These are phyloP conservation scores for Yamadazyma jaroonii DNA, from an alignment of 1,139 yeast species.

Conservation along the genomic window DNA sequence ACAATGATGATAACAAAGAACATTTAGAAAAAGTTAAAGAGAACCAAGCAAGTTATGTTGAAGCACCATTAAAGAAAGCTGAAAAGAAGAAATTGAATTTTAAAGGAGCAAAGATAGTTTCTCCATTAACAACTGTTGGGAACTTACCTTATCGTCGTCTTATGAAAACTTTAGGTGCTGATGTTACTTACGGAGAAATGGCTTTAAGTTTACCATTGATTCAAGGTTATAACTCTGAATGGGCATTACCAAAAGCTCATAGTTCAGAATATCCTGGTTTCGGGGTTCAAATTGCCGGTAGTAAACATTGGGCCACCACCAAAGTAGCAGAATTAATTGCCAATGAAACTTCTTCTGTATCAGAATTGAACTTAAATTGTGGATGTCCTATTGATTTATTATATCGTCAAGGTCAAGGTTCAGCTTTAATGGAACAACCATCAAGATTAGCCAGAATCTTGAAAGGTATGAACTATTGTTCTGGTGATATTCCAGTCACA, in stretches of 20 bases:
- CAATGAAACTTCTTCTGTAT: conserved; percentile 50
- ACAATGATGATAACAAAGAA: conserved; percentile 37
- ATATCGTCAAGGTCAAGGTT: conserved; percentile 92
- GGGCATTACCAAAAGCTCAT: conserved; percentile 97
- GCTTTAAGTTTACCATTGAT: conserved; percentile 82
- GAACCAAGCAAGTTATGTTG: conserved; percentile 50
- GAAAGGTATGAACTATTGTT: conserved; percentile 83
- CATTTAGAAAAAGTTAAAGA: conserved; percentile 27
- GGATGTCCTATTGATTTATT: conserved; percentile 97
- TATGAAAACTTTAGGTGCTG: conserved; percentile 90
- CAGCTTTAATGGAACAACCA: conserved; percentile 89
- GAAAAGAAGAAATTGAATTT: conserved; percentile 79
- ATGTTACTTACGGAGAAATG: conserved; percentile 93
- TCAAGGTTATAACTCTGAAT: conserved; percentile 89
- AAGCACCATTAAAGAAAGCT: conserved; percentile 71
- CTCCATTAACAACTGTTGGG: conserved; percentile 97
- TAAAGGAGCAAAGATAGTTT: conserved; percentile 75
- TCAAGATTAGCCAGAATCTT: conserved; percentile 74
- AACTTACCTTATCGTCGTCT: conserved; percentile 91
- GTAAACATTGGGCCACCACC: conserved; percentile 91
- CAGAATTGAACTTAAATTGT: conserved; percentile 86
- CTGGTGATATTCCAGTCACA: conserved; percentile 89
- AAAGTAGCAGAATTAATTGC: conserved; percentile 83
- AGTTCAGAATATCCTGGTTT: conserved; percentile 78
- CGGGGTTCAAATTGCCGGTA: conserved; percentile 91